Evolutionary conservation across 495 filamentous ascomycete species (phyloP), one percentile per base, ranked within the genome.

Genomic region (Apodospora peruviana): DNA sequence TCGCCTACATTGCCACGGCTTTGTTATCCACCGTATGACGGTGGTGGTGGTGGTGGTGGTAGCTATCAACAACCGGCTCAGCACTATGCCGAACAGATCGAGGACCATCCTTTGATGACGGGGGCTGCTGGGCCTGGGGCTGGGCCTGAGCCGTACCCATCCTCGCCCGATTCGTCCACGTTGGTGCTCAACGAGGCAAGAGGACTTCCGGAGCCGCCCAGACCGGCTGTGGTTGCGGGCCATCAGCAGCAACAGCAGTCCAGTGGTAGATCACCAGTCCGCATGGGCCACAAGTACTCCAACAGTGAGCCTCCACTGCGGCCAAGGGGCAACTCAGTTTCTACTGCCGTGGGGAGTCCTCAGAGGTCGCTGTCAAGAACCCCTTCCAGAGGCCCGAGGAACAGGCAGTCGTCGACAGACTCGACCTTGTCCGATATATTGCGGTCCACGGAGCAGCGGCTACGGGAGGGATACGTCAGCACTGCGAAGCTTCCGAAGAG

Each of bases 361-460:
- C 8, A 5, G 9, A 37, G 44, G 44, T 47, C 60, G 23, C 23
- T 55, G 24, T 54, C 61, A 14, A 44, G 19, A 10, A 58, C 53
- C 17, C 59, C 51, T 4, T 41, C 49, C 23, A 57, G 41, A n/a
- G n/a, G n/a, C 37, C 53, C 44, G 4, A 52, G 52, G 14, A 48
- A 53, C 18, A 55, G 58, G 40, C 55, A 65, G 25, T 50, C 46
- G 38, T 67, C 58, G 25, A 69, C 70, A 3, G 69, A 73, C 41
- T 64, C 68, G 24, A 68, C 66, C 2, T 46, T 75, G 20, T 56
- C 67, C 2, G 59, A 70, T 32, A 75, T 75, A 19, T 50, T 75
- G 18, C 60, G 55, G 16, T 68, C 67, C 22, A 75, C 70, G 0
- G 71, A 71, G 21, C 59, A 69, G 53, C 57, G 66, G 23, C 51